Evolutionary conservation across 164 flowering plant species (phyloP).

Genomic region (Taxillus chinensis): DNA sequence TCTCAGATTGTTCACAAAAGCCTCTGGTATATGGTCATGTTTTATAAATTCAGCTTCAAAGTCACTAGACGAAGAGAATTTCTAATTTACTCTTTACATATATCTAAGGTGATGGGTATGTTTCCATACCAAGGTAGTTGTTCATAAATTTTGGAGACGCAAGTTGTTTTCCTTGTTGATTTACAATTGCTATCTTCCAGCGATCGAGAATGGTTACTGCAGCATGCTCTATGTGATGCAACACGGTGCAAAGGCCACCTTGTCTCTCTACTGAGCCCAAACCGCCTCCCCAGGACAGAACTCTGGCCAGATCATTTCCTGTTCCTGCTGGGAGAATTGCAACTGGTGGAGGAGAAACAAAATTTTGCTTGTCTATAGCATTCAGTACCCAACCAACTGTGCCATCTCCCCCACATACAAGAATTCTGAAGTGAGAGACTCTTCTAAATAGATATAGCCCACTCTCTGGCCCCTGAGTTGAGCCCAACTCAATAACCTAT

Average conservation of each 20-base stretch:
- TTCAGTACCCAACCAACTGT: constrained; percentile 97
- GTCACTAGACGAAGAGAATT: too few species aligned
- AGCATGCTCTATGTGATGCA: constrained; percentile 87
- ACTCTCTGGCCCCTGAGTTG: constrained; percentile 79
- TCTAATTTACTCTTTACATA: too few species aligned
- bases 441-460: constrained; percentile 80
- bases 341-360: constrained; percentile 97
- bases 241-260: constrained; percentile 79
- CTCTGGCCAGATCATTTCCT: constrained; percentile 96
- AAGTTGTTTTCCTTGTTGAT: constrained; percentile 57
- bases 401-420: constrained; percentile 99
- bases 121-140: constrained; percentile 76
- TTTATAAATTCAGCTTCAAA: too few species aligned
- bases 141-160: constrained; percentile 73
- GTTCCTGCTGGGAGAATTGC: constrained; percentile 99
- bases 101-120: neutral
- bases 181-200: constrained; percentile 66
- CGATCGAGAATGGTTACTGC: constrained; percentile 97
- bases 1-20: too few species aligned
- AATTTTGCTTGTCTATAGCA: constrained; percentile 91
- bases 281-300: constrained; percentile 95
- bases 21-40: too few species aligned
- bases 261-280: constrained; percentile 92
- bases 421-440: constrained; percentile 89
- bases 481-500: constrained; percentile 84